Conservation (phyloP, 2,329 filamentous ascomycete species). For the Neoascochyta sp. region DNA sequence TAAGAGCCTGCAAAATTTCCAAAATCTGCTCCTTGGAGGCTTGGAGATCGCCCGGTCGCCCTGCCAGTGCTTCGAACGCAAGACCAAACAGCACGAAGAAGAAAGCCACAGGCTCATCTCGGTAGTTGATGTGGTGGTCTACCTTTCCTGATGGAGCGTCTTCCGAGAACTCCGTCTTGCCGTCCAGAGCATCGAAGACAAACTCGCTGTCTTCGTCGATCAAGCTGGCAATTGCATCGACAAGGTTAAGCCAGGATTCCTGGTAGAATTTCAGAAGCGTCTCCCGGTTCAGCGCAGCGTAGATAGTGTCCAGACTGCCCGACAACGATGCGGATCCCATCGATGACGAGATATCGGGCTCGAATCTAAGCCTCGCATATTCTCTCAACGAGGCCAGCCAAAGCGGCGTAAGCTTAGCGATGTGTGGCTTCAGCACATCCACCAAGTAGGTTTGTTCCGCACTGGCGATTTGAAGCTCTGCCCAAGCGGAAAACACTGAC, state of each 20-base stretch:
- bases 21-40: slow-evolving; percentile 74
- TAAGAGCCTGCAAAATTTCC: slow-evolving; percentile 84
- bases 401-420: slow-evolving; percentile 82
- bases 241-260: slow-evolving; percentile 91
- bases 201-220: slow-evolving; percentile 98
- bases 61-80: slow-evolving; percentile 90
- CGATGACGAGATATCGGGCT: slow-evolving; percentile 93
- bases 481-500: slow-evolving; percentile 95
- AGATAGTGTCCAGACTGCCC: slow-evolving; percentile 86
- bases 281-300: slow-evolving; percentile 89
- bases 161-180: slow-evolving; percentile 55
- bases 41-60: slow-evolving; percentile 67
- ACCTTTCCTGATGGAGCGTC: slow-evolving; percentile 52
- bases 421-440: slow-evolving; percentile 84
- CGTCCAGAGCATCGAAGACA: slow-evolving; percentile 93
- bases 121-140: slow-evolving; percentile 80
- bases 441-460: slow-evolving; percentile 85
- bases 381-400: slow-evolving; percentile 93
- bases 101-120: slow-evolving; percentile 95
- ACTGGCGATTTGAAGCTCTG: slow-evolving; percentile 92
- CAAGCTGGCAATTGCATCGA: slow-evolving; percentile 93
- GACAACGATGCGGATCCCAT: slow-evolving; percentile 76
- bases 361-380: slow-evolving; percentile 88
- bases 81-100: slow-evolving; percentile 98
- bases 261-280: slow-evolving; percentile 95